A percentile compares a stretch with the other conserved stretches of the same genome.
These are phyloP conservation scores for Colletotrichum sp. DNA, from an alignment of 2,329 filamentous ascomycete genomes.

Conservation along the genomic window DNA sequence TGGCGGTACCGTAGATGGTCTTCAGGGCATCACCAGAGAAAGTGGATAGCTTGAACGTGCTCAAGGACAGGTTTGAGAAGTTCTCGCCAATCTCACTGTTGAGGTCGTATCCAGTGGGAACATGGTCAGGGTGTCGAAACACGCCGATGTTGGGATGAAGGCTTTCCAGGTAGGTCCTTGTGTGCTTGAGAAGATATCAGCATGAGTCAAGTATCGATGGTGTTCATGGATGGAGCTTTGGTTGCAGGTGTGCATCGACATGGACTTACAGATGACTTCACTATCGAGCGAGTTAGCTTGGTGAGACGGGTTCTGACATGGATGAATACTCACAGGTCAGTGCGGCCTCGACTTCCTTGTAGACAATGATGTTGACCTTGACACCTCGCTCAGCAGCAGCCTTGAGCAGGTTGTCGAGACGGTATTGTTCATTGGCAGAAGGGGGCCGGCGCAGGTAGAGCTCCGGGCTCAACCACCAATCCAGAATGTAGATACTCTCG, in stretches of 20 bases:
- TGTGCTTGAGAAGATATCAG: conserved; percentile 57
- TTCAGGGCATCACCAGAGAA: conserved; percentile 77
- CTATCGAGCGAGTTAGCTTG: conserved; percentile 26
- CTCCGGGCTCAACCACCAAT: conserved; percentile 92
- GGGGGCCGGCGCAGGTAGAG: conserved; percentile 86
- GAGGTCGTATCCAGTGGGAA: conserved; percentile 74
- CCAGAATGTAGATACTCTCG: conserved; percentile 83
- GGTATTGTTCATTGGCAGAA: conserved; percentile 80
- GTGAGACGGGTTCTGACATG: conserved; percentile 21
- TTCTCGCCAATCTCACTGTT: conserved; percentile 72
- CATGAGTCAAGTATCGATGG: not conserved
- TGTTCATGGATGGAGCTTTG: conserved; percentile 51
- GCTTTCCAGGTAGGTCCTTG: conserved; percentile 77
- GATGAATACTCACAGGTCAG: conserved; percentile 71
- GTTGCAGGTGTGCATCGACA: conserved; percentile 35
- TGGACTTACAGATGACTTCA: conserved; percentile 48
- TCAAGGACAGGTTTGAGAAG: conserved; percentile 49
- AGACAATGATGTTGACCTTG: conserved; percentile 84
- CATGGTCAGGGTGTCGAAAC: conserved; percentile 89
- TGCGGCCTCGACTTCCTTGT: conserved; percentile 88
- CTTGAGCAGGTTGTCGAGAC: conserved; percentile 82
- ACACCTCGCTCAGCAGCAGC: conserved; percentile 86
- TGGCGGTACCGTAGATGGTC: conserved; percentile 76
- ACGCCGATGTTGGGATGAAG: conserved; percentile 86
- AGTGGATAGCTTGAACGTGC: conserved; percentile 62